Base-by-base conservation (phyloP, 305 asterid genomes). In the Plantago lanceolata region DNA sequence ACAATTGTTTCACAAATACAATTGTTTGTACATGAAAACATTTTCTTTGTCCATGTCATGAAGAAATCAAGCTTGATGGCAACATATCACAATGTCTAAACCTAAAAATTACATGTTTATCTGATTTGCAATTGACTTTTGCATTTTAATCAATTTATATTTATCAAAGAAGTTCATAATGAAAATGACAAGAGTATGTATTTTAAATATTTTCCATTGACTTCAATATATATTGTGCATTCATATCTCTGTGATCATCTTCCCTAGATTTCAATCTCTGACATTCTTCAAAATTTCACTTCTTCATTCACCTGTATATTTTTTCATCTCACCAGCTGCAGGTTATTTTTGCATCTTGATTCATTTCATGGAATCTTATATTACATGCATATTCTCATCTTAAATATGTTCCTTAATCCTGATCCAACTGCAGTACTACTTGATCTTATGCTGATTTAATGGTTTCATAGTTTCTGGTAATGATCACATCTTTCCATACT, bases 111-210 rank as follows among this genome's bases (percentile, higher is more conserved):
- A 33, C 9, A 5, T 33, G 40, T 33, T 4, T 51, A 51, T 51
- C 57, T 31, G 57, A 20, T 51, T 51, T 20, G n/a, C 31, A 51
- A 9, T 20, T 51, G 57, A 51, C 57, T 51, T 19, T 51, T 19
- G 21, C n/a, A 19, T 19, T 19, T 51, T 51, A 9, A 3, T 50
- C 17, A 17, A 49, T 49, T n/a, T 17, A 49, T 8, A 19, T 51
- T 9, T 5, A 19, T 9, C 2, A 15, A 51, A 20, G 26, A 50
- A 20, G 31, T 6, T 8, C 6, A 51, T 20, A 3, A 26, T 51
- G 16, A 49, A 49, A 49, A 49, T 49, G 55, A 49, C 55, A 51
- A 51, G 16, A 8, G 33, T 20, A 6, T 6, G 19, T 50, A 24
- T 50, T 19, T 18, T 19, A 12, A 1, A 19, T 9, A 0, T 8